Evolutionary conservation across 75 land plant species (phyloP).

Genomic region (Isoetes taiwanensis): DNA sequence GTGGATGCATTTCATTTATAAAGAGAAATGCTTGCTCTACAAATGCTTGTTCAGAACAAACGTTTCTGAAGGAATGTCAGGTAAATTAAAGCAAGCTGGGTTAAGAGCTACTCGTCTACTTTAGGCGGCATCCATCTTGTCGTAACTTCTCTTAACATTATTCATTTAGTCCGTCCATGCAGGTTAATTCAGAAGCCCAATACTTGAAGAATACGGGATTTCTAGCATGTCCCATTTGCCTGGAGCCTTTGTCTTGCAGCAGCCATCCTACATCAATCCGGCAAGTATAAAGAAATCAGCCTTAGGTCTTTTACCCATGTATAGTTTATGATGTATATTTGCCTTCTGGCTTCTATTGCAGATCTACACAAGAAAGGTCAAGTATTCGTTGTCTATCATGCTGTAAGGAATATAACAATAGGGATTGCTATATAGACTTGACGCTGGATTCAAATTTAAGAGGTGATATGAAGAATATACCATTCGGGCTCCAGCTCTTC

Average conservation of each 20-base stretch:
- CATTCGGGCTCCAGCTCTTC: background rate
- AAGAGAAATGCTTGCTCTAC: no score
- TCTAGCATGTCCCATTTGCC: slow-evolving; percentile 1
- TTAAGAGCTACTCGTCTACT: no score
- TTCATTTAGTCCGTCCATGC: no score
- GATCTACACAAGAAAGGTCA: background rate
- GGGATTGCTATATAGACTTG: background rate
- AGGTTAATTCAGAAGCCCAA: no score
- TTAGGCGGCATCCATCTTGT: no score
- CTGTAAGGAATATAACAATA: background rate
- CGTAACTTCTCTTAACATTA: no score
- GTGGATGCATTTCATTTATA: no score
- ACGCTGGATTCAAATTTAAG: background rate
- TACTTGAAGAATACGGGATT: background rate
- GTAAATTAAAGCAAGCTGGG: no score
- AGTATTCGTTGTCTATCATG: background rate
- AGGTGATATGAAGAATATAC: background rate
- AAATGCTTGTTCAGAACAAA: no score
- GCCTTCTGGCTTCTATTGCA: background rate
- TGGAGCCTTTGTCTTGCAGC: background rate
- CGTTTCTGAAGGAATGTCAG: no score
- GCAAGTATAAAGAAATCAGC: background rate
- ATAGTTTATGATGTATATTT: background rate
- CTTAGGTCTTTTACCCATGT: background rate
- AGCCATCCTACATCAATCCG: background rate